Evolutionary conservation across 2,329 filamentous ascomycete genomes (phyloP), one percentile per base, ranked within the genome.

Genomic region (Aspergillus cejpii): DNA sequence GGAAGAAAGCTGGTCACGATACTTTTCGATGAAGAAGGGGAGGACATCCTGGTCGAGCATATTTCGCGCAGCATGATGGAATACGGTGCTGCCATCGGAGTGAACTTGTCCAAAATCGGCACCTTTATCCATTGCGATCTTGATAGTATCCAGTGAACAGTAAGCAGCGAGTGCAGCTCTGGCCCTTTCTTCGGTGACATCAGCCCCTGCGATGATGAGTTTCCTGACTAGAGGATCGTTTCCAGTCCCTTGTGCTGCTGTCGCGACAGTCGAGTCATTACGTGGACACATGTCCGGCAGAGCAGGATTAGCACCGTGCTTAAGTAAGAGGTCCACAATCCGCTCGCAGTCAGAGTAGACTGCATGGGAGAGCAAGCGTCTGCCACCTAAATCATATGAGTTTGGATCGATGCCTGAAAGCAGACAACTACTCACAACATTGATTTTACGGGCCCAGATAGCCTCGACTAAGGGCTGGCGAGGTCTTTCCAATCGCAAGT

Each of bases 351-450:
- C 12, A 6, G 24, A 8, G 23, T 19, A 14, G 11, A 46, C 21
- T 7, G 46, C 46, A 12, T 40, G 33, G 17, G 19, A 37, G 5
- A 52, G 39, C 27, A 52, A 14, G 1, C 47, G 27, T 10, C 14
- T 14, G 5, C 49, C 49, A 2, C 11, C 19, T n/a, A 45, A 31
- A 7, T 34, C 19, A 24, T 52, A 48, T 8, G 47, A 19, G 31
- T 50, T 50, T 7, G 47, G 41, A 27, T 48, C 37, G 14, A 50
- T 21, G 6, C 44, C 37, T 6, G 39, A 26, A 3, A 33, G 17
- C 6, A 52, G 39, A 5, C 38, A 39, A 24, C 15, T 19, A 7
- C 15, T 27, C 12, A 42, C 47, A 5, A 20, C 15, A 12, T 37
- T 24, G 33, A 43, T 7, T 3, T 42, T 15, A 15, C 31, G 37